Conservation (phyloP, 495 filamentous ascomycete species). For the Penicillium coffeae region DNA sequence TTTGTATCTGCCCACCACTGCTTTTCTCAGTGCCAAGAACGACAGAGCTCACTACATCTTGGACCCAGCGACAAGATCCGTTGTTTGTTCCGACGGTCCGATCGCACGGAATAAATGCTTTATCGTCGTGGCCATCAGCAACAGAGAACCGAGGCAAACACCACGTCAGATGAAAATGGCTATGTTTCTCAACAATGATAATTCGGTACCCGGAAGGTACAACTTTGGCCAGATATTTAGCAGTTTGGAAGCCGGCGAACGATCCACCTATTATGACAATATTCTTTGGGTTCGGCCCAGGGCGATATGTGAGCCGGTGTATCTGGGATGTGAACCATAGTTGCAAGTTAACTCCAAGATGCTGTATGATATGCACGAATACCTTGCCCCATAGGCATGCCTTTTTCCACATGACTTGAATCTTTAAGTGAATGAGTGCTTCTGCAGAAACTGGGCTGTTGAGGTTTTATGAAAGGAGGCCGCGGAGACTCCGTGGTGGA, state of each 20-base stretch:
- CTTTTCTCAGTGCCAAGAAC: neutral
- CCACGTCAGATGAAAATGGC: slow-evolving; percentile 57
- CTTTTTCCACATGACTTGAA: too few relatives aligned
- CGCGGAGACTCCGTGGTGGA: slow-evolving; percentile 11
- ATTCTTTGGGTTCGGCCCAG: slow-evolving; percentile 26
- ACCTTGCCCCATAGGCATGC: slow-evolving; percentile 12
- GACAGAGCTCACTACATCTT: slow-evolving; percentile 8
- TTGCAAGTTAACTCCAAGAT: slow-evolving; percentile 17
- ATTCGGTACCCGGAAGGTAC: slow-evolving; percentile 49
- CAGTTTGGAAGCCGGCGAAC: slow-evolving; percentile 48
- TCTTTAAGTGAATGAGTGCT: too few relatives aligned
- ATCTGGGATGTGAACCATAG: slow-evolving; percentile 9
- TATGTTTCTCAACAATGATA: slow-evolving; percentile 54
- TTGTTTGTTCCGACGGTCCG: slow-evolving; percentile 16
- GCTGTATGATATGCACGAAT: slow-evolving; percentile 15
- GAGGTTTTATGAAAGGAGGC: too few relatives aligned
- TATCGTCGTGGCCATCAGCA: slow-evolving; percentile 32
- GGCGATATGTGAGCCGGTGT: slow-evolving; percentile 13
- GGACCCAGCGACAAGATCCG: slow-evolving; percentile 42
- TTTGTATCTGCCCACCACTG: slow-evolving; percentile 5
- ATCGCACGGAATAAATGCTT: slow-evolving; percentile 45
- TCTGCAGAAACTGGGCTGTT: too few relatives aligned
- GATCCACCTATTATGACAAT: slow-evolving; percentile 56
- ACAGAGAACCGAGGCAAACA: slow-evolving; percentile 45
- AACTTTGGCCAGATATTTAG: slow-evolving; percentile 39